Base-by-base conservation (phyloP, 441 rosid species). In the Populus tomentosa region DNA sequence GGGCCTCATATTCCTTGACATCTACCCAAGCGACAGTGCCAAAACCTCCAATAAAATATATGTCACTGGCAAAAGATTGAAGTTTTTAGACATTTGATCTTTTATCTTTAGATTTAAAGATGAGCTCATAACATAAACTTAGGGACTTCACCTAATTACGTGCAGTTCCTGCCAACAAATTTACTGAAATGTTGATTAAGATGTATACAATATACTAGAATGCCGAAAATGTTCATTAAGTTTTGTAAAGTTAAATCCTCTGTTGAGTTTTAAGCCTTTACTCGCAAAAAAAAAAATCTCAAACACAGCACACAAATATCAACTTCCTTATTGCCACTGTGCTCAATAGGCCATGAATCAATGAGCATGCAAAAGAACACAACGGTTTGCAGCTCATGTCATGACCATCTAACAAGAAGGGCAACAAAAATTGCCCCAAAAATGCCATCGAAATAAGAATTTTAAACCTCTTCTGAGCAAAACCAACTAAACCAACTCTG, bases 21-120 rank as follows among this genome's bases (percentile, higher is more conserved):
- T 94, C 91, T n/a, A 96, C 97, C 99, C 99, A 96, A 61, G 97
- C 99, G 76, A 96, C 97, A 4, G 99, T 94, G 70, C 99, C 99
- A 83, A 96, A 96, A 76, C 99, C 99, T 83, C 99, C 99, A 71
- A 96, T 92, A 82, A 96, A 96, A 81, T 94, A 96, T 82, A 96
- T 92, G 84, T 96, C 99, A 80, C 98, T 94, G 85, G 70, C 21
- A 74, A 69, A 40, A 50, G 59, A 50, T 50, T 50, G 8, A 50
- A 50, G n/a, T 50, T 16, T 50, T 50, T 50, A 50, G 59, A 50
- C 59, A 50, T 50, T 16, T 50, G 59, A 50, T 16, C 7, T 50
- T 50, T 16, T 50, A 50, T 50, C 7, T 50, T 50, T 16, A 50
- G 59, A 14, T 14, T 14, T 5, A 50, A 16, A 50, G 59, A 16